Percentiles rank a stretch among this genome's conserved stretches.
These are phyloP conservation scores for Trichoderma lentiforme DNA, from an alignment of 2,329 filamentous ascomycete species.

Conservation along the genomic window DNA sequence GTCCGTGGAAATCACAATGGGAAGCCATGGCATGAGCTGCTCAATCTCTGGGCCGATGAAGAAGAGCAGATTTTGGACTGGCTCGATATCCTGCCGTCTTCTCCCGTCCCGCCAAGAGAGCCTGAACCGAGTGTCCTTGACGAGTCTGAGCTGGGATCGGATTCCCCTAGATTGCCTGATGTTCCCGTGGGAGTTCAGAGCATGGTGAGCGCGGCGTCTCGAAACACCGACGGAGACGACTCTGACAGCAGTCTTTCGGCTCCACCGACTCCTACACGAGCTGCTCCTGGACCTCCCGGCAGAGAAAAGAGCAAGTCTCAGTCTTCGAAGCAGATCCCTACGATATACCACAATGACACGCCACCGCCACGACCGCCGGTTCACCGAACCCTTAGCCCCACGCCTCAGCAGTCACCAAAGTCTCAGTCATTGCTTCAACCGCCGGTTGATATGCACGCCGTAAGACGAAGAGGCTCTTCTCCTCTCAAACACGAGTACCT, in stretches of 20 bases:
- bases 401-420: constrained; percentile 31
- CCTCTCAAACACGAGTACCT: constrained; percentile 96
- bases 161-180: constrained; percentile 23
- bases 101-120: constrained; percentile 46
- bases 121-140: constrained; percentile 34
- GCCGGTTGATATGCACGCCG: constrained; percentile 41
- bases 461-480: constrained; percentile 77
- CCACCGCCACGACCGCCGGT: constrained; percentile 52
- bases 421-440: constrained; percentile 24
- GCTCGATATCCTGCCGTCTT: constrained; percentile 70
- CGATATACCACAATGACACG: constrained; percentile 46
- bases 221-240: constrained; percentile 20
- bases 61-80: constrained; percentile 80
- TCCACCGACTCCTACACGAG: constrained; percentile 20
- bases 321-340: constrained; percentile 19
- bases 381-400: constrained; percentile 46
- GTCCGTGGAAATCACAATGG: constrained; percentile 66
- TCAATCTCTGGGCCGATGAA: constrained; percentile 73
- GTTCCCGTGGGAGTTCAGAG: constrained; percentile 33
- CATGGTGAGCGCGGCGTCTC: constrained; percentile 25
- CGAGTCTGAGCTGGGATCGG: constrained; percentile 28
- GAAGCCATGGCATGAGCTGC: constrained; percentile 76
- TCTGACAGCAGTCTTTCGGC: constrained; percentile 22
- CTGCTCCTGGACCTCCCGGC: constrained; percentile 25
- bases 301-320: constrained; percentile 9